These are phyloP conservation scores for Teunomyces kruisii DNA, from an alignment of 805 yeast species.

Conservation along the genomic window DNA sequence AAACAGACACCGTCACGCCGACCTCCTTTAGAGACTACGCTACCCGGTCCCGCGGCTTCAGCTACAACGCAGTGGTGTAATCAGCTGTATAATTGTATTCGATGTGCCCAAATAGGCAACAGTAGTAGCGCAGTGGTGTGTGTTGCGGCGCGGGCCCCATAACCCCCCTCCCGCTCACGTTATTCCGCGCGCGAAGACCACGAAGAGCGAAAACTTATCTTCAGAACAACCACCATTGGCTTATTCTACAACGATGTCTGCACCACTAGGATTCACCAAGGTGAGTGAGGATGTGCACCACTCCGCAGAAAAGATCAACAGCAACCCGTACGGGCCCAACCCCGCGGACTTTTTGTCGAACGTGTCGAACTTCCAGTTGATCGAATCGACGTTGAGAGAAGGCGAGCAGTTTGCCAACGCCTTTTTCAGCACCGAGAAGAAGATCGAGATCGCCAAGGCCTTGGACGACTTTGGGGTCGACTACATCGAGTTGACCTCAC, in stretches of 20 bases:
- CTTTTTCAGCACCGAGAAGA: constrained; percentile 89
- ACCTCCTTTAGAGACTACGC: no score
- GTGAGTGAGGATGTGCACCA: constrained; percentile 35
- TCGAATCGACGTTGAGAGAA: constrained; percentile 94
- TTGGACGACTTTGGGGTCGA: constrained; percentile 97
- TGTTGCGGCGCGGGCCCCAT: not conserved
- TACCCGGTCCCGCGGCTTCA: no score
- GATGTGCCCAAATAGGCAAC: no score
- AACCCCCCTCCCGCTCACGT: not conserved
- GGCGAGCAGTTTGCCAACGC: constrained; percentile 99
- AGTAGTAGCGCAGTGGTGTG: no score
- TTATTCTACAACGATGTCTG: constrained; percentile 19
- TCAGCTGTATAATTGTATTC: no score
- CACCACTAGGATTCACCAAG: constrained; percentile 34
- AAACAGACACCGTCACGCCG: no score
- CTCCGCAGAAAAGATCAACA: constrained; percentile 17
- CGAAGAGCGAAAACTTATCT: not conserved
- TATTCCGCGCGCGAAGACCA: not conserved
- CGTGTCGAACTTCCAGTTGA: constrained; percentile 83
- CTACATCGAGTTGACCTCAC: constrained; percentile 95
- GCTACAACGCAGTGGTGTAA: no score
- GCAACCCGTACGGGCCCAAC: constrained; percentile 92
- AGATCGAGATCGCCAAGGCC: constrained; percentile 95
- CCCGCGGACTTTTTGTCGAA: constrained; percentile 91
- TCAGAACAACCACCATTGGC: not conserved